Conservation (phyloP, 2,329 filamentous ascomycete genomes). For the Aspergillus viridinutans region DNA sequence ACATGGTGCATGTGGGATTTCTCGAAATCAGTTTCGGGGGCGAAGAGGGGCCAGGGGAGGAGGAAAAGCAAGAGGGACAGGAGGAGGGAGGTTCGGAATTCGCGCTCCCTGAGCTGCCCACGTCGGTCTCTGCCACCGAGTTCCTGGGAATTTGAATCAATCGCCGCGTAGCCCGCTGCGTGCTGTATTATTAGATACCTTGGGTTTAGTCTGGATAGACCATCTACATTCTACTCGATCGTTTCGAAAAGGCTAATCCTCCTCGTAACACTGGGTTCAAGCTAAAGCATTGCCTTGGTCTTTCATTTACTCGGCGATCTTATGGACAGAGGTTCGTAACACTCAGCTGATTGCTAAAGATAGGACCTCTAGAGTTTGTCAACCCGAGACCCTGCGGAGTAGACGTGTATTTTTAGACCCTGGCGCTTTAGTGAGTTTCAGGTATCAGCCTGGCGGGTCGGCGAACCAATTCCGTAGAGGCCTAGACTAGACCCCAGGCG, state of each 20-base stretch:
- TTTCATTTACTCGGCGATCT: not conserved
- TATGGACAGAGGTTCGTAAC: too few species aligned
- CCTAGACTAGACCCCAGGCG: not conserved
- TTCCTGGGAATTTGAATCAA: constrained; percentile 8
- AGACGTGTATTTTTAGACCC: not conserved
- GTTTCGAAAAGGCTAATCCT: not conserved
- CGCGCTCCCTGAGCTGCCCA: constrained; percentile 1
- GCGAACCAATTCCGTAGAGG: not conserved
- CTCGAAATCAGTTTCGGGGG: constrained; percentile 6
- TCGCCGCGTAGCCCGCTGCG: not conserved
- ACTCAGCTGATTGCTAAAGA: not conserved
- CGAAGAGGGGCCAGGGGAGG: constrained; percentile 2
- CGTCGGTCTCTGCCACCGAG: constrained; percentile 13
- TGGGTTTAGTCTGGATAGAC: not conserved
- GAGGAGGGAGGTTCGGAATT: not conserved
- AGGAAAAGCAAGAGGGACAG: constrained; percentile 6
- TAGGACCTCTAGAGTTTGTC: not conserved
- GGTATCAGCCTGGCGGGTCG: not conserved
- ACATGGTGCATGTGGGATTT: constrained; percentile 32
- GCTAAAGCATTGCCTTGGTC: not conserved
- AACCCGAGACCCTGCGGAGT: not conserved
- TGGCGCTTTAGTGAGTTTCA: not conserved
- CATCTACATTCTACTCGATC: not conserved
- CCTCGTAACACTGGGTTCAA: not conserved
- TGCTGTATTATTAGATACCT: not conserved